Base-by-base conservation (phyloP, 75 land plant genomes). In the Ceratopteris richardii region DNA sequence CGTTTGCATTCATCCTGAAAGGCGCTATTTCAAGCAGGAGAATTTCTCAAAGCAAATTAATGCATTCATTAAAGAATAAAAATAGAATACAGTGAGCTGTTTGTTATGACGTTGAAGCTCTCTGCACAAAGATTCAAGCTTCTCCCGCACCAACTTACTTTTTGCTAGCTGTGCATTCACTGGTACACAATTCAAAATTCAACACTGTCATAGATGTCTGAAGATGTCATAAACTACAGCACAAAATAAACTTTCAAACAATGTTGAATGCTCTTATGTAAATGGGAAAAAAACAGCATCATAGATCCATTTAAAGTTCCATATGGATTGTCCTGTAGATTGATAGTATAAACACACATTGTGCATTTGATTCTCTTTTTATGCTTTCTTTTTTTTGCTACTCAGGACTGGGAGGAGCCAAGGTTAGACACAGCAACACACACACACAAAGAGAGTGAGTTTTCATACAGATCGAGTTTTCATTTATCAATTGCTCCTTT, bases 91-190 rank as follows among this genome's bases (percentile, higher is more conserved):
- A 78, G 79, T 78, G 21, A 94, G 80, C 64, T 86, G 72, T 60
- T 89, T 94, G 61, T 94, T 94, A 41, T 89, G 98, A 7, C 91
- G 84, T 54, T 94, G 98, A 50, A 94, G 66, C 62, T 94, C 98
- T 65, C 98, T 76, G 48, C 98, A 94, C 23, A 94, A 69, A 53
- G 98, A 90, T 62, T 94, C 98, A 54, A 94, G 80, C 68, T 78
- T 94, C 56, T 86, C 92, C 33, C 96, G 84, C 50, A 94, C 73
- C 64, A 82, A 58, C 66, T 44, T 24, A 29, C 54, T 68, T 46
- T 77, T 77, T 17, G 58, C 62, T 31, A 73, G 51, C 26, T 77
- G 76, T 27, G 56, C 60, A 66, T 77, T 66, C 43, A 86, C 98
- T 94, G 61, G 44, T 66, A 60, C 56, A 17, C 48, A 46, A 46